Base-by-base conservation (phyloP, 2,329 filamentous ascomycete species). In the Stemphylium vesicarium region DNA sequence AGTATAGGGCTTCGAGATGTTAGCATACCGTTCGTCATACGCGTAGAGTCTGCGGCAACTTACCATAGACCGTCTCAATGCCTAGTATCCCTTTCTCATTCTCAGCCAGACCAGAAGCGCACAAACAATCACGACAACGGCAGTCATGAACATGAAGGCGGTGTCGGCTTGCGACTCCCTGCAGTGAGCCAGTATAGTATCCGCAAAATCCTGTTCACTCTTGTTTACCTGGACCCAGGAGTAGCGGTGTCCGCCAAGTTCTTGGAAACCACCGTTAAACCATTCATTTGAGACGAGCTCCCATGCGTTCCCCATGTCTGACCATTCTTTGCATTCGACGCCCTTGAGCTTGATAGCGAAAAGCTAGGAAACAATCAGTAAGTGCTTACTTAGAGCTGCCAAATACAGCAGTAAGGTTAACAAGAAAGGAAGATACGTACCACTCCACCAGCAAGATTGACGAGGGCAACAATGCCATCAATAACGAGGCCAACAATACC, bases 61-160 rank as follows among this genome's bases (percentile, higher is more conserved):
- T 24, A 50, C 40, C 24, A n/a, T 38, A 18, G 16, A 4, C 38
- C 40, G n/a, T 12, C 33, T 40, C 40, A 6, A 7, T 12, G 3
- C 43, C 32, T 53, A 63, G 29, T 57, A 56, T 2, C 59, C 55
- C 36, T 50, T 66, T 38, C 48, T 59, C 52, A 52, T 44, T 4
- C 56, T 49, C 52, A 60, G 35, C 31, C 55, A 61, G 4, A 41
- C 37, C 13, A 65, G 9, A 16, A 58, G 33, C 9, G 54, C 55
- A 40, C 44, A 50, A 1, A 48, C 63, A 15, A 57, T 37, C n/a
- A 68, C 41, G 18, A 66, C 32, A 9, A 59, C 35, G 11, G 59
- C 58, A 1, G 57, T 62, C 15, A 70, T 8, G 22, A 69, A 68
- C 66, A 72, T 68, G 35, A 73, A 69, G 1, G 58, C 68, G 2